Conservation (phyloP, 495 filamentous ascomycete genomes). For the Tuber melanosporum region DNA sequence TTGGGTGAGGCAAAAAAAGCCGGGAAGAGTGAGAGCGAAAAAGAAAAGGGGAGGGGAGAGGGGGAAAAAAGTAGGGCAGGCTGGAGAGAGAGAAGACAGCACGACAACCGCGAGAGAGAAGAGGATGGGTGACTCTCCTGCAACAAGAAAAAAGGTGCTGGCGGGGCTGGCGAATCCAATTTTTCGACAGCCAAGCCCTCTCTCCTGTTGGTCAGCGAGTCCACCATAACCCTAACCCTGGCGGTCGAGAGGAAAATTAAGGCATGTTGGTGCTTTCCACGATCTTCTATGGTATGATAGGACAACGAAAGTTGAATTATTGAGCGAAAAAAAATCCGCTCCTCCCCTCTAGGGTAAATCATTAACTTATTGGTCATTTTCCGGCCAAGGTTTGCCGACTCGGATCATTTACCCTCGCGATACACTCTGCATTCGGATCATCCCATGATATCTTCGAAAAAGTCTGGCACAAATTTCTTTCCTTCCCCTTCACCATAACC, state of each 20-base stretch:
- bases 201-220: constrained; percentile 18
- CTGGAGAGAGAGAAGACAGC: constrained; percentile 2
- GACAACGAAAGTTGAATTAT: constrained; percentile 28
- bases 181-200: constrained; percentile 30
- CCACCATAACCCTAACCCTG: constrained; percentile 14
- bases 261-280: constrained; percentile 26
- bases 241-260: constrained; percentile 15
- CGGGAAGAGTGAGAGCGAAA: neutral
- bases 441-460: neutral
- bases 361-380: neutral
- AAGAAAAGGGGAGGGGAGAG: constrained; percentile 25
- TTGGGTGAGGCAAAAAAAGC: constrained; percentile 33
- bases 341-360: neutral
- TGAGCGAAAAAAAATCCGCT: neutral
- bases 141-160: constrained; percentile 34
- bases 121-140: neutral
- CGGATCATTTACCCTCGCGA: neutral
- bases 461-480: neutral
- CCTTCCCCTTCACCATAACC: neutral
- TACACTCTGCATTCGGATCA: neutral
- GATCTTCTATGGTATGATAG: constrained; percentile 23
- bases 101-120: constrained; percentile 1
- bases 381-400: neutral
- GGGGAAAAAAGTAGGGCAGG: constrained; percentile 32
- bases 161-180: constrained; percentile 30